phyloP scores from a whole-genome alignment of 345 rosid genomes.

The Eucalyptus caleyi region DNA sequence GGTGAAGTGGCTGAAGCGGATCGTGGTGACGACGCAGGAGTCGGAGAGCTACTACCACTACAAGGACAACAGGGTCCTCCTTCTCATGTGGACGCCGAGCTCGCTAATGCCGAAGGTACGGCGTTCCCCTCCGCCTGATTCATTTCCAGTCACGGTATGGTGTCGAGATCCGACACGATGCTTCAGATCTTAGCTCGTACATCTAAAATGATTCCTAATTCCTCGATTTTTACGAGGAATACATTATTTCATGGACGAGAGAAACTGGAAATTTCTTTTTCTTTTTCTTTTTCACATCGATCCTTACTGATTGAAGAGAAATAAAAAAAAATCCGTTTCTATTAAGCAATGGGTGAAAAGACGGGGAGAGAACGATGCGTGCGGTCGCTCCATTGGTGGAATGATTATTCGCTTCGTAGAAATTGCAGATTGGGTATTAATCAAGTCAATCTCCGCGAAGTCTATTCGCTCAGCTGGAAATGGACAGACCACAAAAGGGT shows the following conservation, averaged over 20 bases:
- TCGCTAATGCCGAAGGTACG: slow-evolving; percentile 81
- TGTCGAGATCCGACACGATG: not conserved
- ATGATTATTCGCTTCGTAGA: not conserved
- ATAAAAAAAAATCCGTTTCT: not conserved
- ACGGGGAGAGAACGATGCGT: not conserved
- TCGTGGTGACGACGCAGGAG: slow-evolving; percentile 61
- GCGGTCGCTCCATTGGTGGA: not conserved
- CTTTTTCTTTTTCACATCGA: not conserved
- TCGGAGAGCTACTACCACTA: slow-evolving; percentile 73
- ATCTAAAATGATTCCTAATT: not conserved
- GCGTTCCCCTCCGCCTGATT: not conserved
- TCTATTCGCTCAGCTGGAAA: not conserved
- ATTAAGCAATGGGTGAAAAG: not conserved
- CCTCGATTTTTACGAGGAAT: not conserved
- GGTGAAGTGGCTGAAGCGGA: slow-evolving; percentile 90
- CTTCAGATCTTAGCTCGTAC: not conserved
- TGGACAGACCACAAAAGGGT: not conserved
- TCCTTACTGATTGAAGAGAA: not conserved
- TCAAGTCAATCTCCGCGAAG: not conserved
- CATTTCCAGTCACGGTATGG: not conserved
- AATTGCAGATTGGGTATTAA: not conserved
- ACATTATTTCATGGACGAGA: not conserved
- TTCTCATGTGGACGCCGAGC: slow-evolving; percentile 76
- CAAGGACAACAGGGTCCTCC: slow-evolving; percentile 77
- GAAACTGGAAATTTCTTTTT: not conserved